phyloP scores from a whole-genome alignment of 2,329 filamentous ascomycete species.

The Microdochium trichocladiopsis region DNA sequence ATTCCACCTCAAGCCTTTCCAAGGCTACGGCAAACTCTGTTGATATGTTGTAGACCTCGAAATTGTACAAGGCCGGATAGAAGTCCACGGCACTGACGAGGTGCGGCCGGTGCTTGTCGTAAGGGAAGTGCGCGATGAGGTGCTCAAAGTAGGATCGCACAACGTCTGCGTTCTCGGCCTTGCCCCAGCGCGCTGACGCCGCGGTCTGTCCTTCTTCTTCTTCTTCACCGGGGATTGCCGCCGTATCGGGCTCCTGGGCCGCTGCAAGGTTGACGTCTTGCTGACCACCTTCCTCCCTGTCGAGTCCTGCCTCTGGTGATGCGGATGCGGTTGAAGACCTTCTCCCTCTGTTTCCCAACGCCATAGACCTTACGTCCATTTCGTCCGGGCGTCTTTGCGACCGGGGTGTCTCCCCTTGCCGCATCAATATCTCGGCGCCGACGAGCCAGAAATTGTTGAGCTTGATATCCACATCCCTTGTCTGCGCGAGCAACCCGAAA shows the following conservation, averaged over 20 bases:
- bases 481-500: conserved; percentile 65
- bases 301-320: too few species aligned
- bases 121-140: conserved; percentile 70
- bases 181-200: conserved; percentile 28
- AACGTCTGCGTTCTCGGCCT: conserved; percentile 34
- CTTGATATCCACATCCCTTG: conserved; percentile 59
- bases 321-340: too few species aligned
- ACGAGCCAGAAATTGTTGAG: conserved; percentile 70
- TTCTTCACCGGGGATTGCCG: neutral
- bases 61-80: conserved; percentile 71
- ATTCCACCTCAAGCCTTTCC: conserved; percentile 24
- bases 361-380: too few species aligned
- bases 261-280: too few species aligned
- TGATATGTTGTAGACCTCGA: conserved; percentile 73
- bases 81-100: conserved; percentile 65
- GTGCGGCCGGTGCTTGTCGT: conserved; percentile 52
- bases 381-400: conserved; percentile 11
- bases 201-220: conserved; percentile 5
- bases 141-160: conserved; percentile 64
- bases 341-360: too few species aligned
- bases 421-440: conserved; percentile 76
- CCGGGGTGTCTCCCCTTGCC: conserved; percentile 37
- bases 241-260: too few species aligned
- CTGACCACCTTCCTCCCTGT: too few species aligned
- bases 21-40: conserved; percentile 45